A percentile compares a stretch with the other conserved stretches of the same genome.
Evolutionary conservation across 2,329 filamentous ascomycete genomes (phyloP).

Genomic region (Huntiella omanensis): DNA sequence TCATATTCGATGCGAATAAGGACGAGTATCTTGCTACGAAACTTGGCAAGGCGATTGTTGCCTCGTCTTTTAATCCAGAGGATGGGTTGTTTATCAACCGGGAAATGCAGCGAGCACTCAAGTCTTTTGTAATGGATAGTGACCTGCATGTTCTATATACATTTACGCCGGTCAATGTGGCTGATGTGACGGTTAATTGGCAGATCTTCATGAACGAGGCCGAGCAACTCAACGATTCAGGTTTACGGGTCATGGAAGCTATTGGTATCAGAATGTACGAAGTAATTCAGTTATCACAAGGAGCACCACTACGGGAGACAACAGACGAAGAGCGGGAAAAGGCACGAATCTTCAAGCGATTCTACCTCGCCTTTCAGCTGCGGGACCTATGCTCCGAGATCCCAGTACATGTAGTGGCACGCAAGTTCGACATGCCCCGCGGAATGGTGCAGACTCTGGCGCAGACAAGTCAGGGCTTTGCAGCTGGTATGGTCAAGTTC

Average conservation of each 20-base stretch:
- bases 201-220: constrained; percentile 52
- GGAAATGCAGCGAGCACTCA: constrained; percentile 47
- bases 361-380: constrained; percentile 60
- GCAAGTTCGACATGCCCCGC: constrained; percentile 51
- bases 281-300: constrained; percentile 51
- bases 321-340: constrained; percentile 40
- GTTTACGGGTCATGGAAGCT: constrained; percentile 46
- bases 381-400: constrained; percentile 62
- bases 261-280: constrained; percentile 49
- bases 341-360: constrained; percentile 48
- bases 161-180: constrained; percentile 51
- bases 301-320: constrained; percentile 42
- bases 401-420: constrained; percentile 48
- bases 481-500: constrained; percentile 62
- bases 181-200: constrained; percentile 43
- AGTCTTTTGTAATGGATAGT: constrained; percentile 61
- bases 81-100: constrained; percentile 56
- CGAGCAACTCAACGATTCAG: constrained; percentile 51
- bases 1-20: constrained; percentile 22
- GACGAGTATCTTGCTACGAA: constrained; percentile 41
- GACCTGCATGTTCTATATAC: constrained; percentile 66
- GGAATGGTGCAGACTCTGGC: constrained; percentile 54
- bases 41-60: constrained; percentile 52
- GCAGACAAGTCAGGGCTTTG: constrained; percentile 61
- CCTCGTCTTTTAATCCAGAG: constrained; percentile 53